These are phyloP conservation scores for Saccharata proteae DNA, from an alignment of 2,329 filamentous ascomycete genomes.

Conservation along the genomic window DNA sequence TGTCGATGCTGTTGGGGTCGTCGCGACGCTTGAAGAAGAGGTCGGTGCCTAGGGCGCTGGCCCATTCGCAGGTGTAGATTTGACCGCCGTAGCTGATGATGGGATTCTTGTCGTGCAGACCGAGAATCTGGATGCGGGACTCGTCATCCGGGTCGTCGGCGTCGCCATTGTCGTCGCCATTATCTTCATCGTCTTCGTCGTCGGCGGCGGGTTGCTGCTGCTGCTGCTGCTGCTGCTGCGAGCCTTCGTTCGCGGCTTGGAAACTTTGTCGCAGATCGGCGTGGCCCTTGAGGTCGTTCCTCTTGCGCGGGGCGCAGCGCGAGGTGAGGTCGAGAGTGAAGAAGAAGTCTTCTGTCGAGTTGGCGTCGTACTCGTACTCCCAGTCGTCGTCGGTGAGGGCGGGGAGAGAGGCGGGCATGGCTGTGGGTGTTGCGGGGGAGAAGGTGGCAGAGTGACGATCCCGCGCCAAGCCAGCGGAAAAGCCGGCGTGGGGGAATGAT, in stretches of 20 bases:
- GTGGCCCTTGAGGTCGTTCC: conserved; percentile 2
- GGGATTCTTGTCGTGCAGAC: conserved; percentile 63
- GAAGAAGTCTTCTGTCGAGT: conserved; percentile 44
- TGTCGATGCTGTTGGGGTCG: conserved; percentile 12
- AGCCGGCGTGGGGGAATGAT: too few species aligned
- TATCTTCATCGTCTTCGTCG: background rate
- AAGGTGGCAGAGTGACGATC: too few species aligned
- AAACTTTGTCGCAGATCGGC: conserved; percentile 5
- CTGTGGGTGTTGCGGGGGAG: too few species aligned
- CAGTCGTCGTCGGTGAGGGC: conserved; percentile 34
- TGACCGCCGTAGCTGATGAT: conserved; percentile 69
- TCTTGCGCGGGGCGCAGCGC: conserved; percentile 15
- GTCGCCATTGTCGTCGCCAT: conserved; percentile 2
- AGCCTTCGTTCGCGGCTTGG: background rate
- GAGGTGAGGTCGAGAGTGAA: conserved; percentile 46
- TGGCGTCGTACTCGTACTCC: conserved; percentile 48
- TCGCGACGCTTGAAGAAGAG: conserved; percentile 48
- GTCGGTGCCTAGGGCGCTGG: conserved; percentile 72
- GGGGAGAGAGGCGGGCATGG: conserved; percentile 2
- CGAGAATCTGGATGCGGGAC: conserved; percentile 60
- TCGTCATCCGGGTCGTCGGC: conserved; percentile 6
- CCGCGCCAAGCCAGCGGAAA: too few species aligned
- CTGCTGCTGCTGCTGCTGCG: background rate
- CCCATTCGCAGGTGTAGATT: conserved; percentile 71
- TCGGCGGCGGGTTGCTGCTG: background rate